Evolutionary conservation across 345 rosid species (phyloP).

Genomic region (Gynandropsis gynandra): DNA sequence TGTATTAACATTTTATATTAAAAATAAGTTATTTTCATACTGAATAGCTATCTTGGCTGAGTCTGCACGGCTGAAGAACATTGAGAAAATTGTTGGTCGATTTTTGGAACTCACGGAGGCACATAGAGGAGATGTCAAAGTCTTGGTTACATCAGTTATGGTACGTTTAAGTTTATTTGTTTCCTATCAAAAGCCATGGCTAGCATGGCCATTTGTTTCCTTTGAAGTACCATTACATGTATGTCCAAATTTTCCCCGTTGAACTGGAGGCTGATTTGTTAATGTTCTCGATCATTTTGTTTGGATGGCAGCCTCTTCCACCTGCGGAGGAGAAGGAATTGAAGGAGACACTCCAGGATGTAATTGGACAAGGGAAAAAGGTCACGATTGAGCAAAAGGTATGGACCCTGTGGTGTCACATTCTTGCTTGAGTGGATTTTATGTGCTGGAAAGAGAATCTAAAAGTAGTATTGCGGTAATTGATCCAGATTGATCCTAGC

Average conservation of each 20-base stretch:
- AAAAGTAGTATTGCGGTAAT: not conserved
- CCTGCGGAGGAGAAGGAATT: constrained; percentile 80
- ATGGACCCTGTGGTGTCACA: not conserved
- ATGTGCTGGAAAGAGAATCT: not conserved
- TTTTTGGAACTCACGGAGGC: constrained; percentile 73
- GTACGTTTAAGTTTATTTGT: constrained; percentile 39
- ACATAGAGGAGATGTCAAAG: constrained; percentile 76
- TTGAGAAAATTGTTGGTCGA: constrained; percentile 59
- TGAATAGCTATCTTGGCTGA: constrained; percentile 65
- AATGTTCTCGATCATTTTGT: not conserved
- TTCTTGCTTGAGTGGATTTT: not conserved
- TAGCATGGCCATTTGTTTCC: not conserved
- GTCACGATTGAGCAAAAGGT: constrained; percentile 84
- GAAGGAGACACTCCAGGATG: constrained; percentile 66
- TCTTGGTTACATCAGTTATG: constrained; percentile 65
- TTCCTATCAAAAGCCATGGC: not conserved
- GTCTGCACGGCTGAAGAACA: constrained; percentile 59
- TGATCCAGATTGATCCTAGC: constrained; percentile 73
- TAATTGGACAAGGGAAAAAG: constrained; percentile 72
- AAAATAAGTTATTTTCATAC: not conserved
- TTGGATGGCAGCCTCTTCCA: constrained; percentile 61
- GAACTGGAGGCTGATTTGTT: not conserved
- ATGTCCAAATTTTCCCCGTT: not conserved
- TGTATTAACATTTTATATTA: not conserved
- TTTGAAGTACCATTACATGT: not conserved